A percentile compares a stretch with the other conserved stretches of the same genome.
phyloP scores from a whole-genome alignment of 2,329 filamentous ascomycete species.

The Blastomyces gilchristii region DNA sequence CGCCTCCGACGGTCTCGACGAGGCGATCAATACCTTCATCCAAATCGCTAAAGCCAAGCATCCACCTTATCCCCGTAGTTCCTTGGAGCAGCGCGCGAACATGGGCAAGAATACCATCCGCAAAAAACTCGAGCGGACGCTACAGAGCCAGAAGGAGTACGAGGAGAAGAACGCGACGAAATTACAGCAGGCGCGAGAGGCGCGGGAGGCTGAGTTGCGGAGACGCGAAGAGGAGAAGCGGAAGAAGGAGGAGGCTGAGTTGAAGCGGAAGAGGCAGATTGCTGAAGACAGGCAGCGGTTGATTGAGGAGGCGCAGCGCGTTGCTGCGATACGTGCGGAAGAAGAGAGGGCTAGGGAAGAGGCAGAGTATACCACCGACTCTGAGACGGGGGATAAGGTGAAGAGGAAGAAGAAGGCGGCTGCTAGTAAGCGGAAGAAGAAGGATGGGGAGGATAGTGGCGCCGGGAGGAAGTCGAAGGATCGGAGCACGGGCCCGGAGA shows the following conservation, averaged over 20 bases:
- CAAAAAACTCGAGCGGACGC: slow-evolving; percentile 76
- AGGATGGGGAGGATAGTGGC: slow-evolving; percentile 38
- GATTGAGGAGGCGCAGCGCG: slow-evolving; percentile 60
- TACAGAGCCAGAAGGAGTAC: slow-evolving; percentile 77
- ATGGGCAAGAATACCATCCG: slow-evolving; percentile 95
- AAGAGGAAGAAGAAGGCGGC: slow-evolving; percentile 59
- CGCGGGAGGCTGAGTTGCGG: slow-evolving; percentile 68
- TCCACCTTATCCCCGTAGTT: slow-evolving; percentile 78
- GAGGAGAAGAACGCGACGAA: slow-evolving; percentile 88
- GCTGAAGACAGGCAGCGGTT: slow-evolving; percentile 78
- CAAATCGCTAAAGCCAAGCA: slow-evolving; percentile 51
- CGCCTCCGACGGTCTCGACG: slow-evolving; percentile 69
- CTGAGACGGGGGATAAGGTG: slow-evolving; percentile 69
- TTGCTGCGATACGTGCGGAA: slow-evolving; percentile 60
- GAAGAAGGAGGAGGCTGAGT: slow-evolving; percentile 57
- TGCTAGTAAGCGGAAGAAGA: slow-evolving; percentile 52
- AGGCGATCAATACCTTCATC: slow-evolving; percentile 63
- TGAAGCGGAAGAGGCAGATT: slow-evolving; percentile 67
- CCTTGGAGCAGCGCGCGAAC: slow-evolving; percentile 89
- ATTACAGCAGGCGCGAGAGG: slow-evolving; percentile 66
- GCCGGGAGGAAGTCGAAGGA: slow-evolving; percentile 20
- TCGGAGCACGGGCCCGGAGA: slow-evolving; percentile 26
- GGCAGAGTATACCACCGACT: slow-evolving; percentile 71
- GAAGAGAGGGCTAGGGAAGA: slow-evolving; percentile 59
- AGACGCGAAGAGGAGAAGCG: slow-evolving; percentile 68